Percentiles rank a stretch among this genome's conserved stretches.
Conservation (phyloP, 805 yeast species). For the Teunomyces barrocoloradensis region DNA sequence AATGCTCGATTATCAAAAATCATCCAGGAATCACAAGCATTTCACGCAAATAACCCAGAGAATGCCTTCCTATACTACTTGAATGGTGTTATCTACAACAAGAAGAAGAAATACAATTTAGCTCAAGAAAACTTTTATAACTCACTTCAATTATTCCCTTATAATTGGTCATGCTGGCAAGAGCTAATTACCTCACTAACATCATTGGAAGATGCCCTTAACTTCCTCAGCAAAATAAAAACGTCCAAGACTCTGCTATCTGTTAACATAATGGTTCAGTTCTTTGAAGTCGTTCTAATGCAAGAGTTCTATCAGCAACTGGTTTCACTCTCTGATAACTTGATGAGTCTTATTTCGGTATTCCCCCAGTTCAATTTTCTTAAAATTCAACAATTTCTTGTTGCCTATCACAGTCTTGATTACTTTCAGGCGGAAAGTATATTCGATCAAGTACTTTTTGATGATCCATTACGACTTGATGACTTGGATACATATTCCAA, state of each 20-base stretch:
- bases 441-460: slow-evolving; percentile 69
- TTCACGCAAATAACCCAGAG: slow-evolving; percentile 25
- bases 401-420: slow-evolving; percentile 81
- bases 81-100: slow-evolving; percentile 63
- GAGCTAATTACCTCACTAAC: slow-evolving; percentile 66
- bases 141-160: slow-evolving; percentile 69
- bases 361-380: slow-evolving; percentile 77
- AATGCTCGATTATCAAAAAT: slow-evolving; percentile 32
- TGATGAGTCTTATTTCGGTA: slow-evolving; percentile 46
- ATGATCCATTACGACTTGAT: slow-evolving; percentile 85
- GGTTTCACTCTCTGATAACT: slow-evolving; percentile 46
- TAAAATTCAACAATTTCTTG: slow-evolving; percentile 76
- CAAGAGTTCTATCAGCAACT: slow-evolving; percentile 81
- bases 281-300: slow-evolving; percentile 64
- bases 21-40: slow-evolving; percentile 39
- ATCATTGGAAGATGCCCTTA: slow-evolving; percentile 58
- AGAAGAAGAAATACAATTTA: slow-evolving; percentile 53
- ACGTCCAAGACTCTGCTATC: slow-evolving; percentile 31
- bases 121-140: slow-evolving; percentile 63
- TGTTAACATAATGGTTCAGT: slow-evolving; percentile 35
- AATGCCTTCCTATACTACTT: slow-evolving; percentile 66
- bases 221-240: slow-evolving; percentile 36
- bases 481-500: slow-evolving; percentile 94
- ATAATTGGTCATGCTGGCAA: slow-evolving; percentile 92
- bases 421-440: slow-evolving; percentile 74